Percentiles rank a stretch among this genome's conserved stretches.
These are phyloP conservation scores for Tricladium varicosporioides DNA, from an alignment of 2,329 filamentous ascomycete genomes.

Conservation along the genomic window DNA sequence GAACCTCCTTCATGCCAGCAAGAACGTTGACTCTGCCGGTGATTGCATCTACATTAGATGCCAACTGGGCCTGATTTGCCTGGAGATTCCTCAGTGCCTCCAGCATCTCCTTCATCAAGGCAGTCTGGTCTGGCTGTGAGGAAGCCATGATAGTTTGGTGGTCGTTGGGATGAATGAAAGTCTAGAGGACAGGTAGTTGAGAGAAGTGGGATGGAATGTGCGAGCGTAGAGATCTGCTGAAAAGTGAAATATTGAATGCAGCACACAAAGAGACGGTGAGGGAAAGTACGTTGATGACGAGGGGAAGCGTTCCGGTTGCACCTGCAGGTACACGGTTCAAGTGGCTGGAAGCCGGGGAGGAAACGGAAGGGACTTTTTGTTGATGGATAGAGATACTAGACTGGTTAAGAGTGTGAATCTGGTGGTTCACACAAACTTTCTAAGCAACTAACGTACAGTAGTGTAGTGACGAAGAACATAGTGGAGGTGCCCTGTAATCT, in stretches of 20 bases:
- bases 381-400: not conserved
- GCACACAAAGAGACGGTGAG: not conserved
- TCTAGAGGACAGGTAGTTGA: not conserved
- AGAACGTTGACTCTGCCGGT: slow-evolving; percentile 60
- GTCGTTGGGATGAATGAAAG: not conserved
- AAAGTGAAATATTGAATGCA: not conserved
- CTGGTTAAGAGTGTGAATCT: too few relatives aligned
- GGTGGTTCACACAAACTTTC: too few relatives aligned
- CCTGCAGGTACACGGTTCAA: too few relatives aligned
- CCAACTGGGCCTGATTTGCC: slow-evolving; percentile 52
- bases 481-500: not conserved
- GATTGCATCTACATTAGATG: slow-evolving; percentile 57
- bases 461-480: too few relatives aligned
- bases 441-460: too few relatives aligned
- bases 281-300: not conserved
- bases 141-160: slow-evolving; percentile 23
- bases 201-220: slow-evolving; percentile 1
- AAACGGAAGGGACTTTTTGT: not conserved
- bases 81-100: slow-evolving; percentile 53
- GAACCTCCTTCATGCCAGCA: slow-evolving; percentile 55
- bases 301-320: not conserved
- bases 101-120: slow-evolving; percentile 53
- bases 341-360: not conserved
- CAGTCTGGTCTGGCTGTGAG: slow-evolving; percentile 26
- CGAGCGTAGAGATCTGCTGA: not conserved